A percentile compares a stretch with the other conserved stretches of the same genome.
These are phyloP conservation scores for Bruguiera hainesii DNA, from an alignment of 441 rosid species.

Conservation along the genomic window DNA sequence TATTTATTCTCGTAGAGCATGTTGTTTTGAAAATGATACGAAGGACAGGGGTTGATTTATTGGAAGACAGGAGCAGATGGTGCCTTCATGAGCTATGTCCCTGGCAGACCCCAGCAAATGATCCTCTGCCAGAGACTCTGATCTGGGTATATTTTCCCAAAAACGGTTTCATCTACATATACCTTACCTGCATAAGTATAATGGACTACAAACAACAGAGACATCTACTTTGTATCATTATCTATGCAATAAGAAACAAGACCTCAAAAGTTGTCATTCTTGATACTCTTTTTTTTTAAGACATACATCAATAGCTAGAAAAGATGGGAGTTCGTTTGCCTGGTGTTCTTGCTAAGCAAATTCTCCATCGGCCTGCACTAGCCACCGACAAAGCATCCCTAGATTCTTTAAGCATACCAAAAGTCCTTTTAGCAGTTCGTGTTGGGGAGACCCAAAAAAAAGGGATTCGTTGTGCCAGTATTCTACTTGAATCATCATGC, in stretches of 20 bases:
- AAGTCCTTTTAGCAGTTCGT: slow-evolving; percentile 9
- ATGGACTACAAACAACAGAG: no score
- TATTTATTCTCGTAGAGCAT: not conserved
- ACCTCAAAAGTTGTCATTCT: no score
- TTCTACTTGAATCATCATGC: slow-evolving; percentile 36
- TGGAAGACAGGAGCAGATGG: not conserved
- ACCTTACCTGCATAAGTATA: no score
- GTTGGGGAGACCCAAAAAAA: slow-evolving; percentile 40
- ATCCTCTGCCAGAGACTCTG: not conserved
- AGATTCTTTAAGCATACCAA: not conserved
- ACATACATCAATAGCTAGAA: not conserved
- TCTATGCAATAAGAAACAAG: no score
- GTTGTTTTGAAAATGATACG: not conserved
- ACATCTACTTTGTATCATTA: no score
- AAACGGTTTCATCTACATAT: no score
- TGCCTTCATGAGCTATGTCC: not conserved
- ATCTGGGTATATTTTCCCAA: not conserved
- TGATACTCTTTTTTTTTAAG: no score
- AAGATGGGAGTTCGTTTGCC: not conserved
- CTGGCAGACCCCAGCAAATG: not conserved
- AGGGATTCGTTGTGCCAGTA: slow-evolving; percentile 41
- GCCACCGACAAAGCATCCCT: not conserved
- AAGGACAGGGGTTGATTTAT: not conserved
- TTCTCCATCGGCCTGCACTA: not conserved
- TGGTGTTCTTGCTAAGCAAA: not conserved